Base-by-base conservation (phyloP, 768 basidiomycete species). In the Macrolepiota albuminosa region DNA sequence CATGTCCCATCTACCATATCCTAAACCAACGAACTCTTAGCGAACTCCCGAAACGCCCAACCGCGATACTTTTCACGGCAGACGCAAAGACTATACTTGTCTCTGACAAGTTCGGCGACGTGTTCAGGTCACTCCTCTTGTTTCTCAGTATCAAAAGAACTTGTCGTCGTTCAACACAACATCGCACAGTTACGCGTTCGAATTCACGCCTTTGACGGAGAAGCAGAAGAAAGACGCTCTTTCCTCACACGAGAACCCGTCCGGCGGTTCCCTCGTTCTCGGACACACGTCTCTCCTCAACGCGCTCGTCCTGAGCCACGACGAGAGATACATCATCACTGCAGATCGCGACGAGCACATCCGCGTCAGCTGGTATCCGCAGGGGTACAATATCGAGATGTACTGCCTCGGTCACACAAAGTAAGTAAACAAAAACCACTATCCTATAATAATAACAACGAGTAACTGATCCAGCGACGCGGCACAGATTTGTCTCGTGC, bases 271-370 rank as follows among this genome's bases (percentile, higher is more conserved):
- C 9, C 85, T 93, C 55, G 72, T 95, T 42, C 77, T 96, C 0
- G 96, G 97, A 9, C 97, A 99, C 68, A 85, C 89, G 1, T 97
- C 95, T 13, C 83, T 93, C 45, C 73, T 98, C 59, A 96, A 89
- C 11, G 73, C 81, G 0, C 87, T 90, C 70, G 67, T 88, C 47
- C 81, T 96, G 57, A 82, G 86, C 0, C 69, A 72, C 0, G 87
- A 91, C 67, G 85, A 87, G 65, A 80, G 79, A 55, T 87, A 81
- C 68, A 87, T 99, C 67, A 81, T 98, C 63, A 93, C 94, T 0
- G 89, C 93, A 0, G 97, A 98, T 69, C 77, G 97, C 48, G 97
- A 99, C 68, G 97, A 98, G 70, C 97, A 98, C 69, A 89, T 99
- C 54, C 81, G 97, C 56, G 82, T 96, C 16, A 95, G 91, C 67